Base-by-base conservation (phyloP, 169 alveolate genomes). In the Cryptosporidium xiaoi region DNA sequence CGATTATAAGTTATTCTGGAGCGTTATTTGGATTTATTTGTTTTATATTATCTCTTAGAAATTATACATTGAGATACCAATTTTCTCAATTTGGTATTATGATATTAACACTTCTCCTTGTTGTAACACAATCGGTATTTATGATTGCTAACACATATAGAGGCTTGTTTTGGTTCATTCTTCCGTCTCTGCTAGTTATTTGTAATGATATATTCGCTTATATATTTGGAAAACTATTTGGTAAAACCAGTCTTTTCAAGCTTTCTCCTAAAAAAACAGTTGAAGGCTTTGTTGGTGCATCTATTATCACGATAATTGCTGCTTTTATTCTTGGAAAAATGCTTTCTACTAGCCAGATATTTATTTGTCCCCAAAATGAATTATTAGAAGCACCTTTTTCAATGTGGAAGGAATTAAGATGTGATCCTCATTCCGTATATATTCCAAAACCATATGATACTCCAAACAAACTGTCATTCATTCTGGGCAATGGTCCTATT, bases 201-300 rank as follows among this genome's bases (percentile, higher is more conserved):
- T 82, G 93, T 29, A 98, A 98, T 93, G 99, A 98, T 90, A 92
- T 94, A 29, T 93, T 94, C 90, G 99, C 99, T 6, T 98, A 98
- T 90, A 65, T 97, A 8, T 97, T 96, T 92, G 99, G 99, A 33
- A 94, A 95, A 56, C 68, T 94, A 69, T 95, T 96, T 66, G 99
- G 99, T 5, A 96, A 91, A 89, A 95, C 98, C 13, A 90, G 94
- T 36, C 94, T 98, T 48, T 97, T 97, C 51, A 92, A 95, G 33
- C 93, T 98, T 50, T 96, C 99, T 20, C 99, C 99, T 7, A 97
- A 97, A 77, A 98, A 98, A 94, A 98, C 99, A 16, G 97, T 98
- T 91, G 99, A 98, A 93, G 99, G 99, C 1, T 97, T 95, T 90
- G 91, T 97, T 34, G 99, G 98, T 40, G 97, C 98, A 3, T 93